Evolutionary conservation across 495 filamentous ascomycete species (phyloP).

Genomic region (Hyaloscypha variabilis): DNA sequence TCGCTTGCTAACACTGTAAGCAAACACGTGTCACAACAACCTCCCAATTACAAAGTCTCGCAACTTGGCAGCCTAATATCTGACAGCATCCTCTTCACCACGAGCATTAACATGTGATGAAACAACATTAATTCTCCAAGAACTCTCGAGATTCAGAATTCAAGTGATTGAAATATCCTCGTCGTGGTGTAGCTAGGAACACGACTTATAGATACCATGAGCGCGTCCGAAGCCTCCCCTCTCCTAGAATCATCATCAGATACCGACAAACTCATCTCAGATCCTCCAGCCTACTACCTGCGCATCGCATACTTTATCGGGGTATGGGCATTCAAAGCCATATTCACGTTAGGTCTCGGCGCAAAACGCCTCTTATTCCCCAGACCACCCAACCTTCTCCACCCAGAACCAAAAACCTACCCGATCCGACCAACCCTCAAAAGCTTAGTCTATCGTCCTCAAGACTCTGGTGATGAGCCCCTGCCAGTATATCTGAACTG

Average conservation of each 20-base stretch:
- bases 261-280: not conserved
- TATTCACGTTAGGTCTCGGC: not conserved
- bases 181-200: not conserved
- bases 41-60: not conserved
- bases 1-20: not conserved
- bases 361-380: not conserved
- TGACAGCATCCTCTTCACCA: not conserved
- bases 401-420: constrained; percentile 36
- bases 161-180: not conserved
- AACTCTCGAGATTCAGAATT: not conserved
- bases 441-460: constrained; percentile 41
- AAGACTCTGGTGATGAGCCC: constrained; percentile 28
- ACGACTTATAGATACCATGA: not conserved
- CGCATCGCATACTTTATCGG: constrained; percentile 16
- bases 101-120: not conserved
- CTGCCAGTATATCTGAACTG: constrained; percentile 41
- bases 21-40: not conserved
- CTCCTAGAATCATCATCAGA: not conserved
- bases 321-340: constrained; percentile 16
- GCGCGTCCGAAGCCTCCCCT: not conserved
- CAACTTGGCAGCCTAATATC: not conserved
- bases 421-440: constrained; percentile 32
- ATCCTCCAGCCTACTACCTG: not conserved
- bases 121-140: not conserved
- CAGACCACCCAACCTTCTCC: constrained; percentile 19